These are phyloP conservation scores for Neonectria punicea DNA, from an alignment of 2,329 filamentous ascomycete species.

Conservation along the genomic window DNA sequence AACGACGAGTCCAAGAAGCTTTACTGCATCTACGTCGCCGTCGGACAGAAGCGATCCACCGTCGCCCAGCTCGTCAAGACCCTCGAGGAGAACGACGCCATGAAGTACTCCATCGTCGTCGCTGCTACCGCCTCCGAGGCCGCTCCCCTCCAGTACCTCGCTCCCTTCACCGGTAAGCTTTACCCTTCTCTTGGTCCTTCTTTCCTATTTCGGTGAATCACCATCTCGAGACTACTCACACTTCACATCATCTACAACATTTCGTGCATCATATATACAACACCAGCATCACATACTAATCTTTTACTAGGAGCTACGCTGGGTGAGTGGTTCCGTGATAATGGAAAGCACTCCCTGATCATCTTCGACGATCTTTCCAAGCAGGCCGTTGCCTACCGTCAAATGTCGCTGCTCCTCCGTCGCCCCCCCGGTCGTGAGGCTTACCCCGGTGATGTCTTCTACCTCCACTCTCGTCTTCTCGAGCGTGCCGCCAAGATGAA, in stretches of 20 bases:
- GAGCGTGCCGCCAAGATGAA: slow-evolving; percentile 99
- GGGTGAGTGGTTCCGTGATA: slow-evolving; percentile 82
- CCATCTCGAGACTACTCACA: neutral
- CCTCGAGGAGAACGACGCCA: slow-evolving; percentile 98
- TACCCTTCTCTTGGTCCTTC: slow-evolving; percentile 19
- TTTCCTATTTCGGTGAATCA: neutral
- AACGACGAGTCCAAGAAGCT: slow-evolving; percentile 97
- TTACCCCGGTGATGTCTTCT: slow-evolving; percentile 99
- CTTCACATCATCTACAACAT: neutral
- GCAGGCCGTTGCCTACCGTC: slow-evolving; percentile 97
- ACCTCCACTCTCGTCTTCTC: slow-evolving; percentile 98
- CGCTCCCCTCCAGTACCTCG: slow-evolving; percentile 92
- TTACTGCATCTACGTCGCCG: slow-evolving; percentile 99
- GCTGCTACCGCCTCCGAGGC: slow-evolving; percentile 98
- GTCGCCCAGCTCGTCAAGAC: slow-evolving; percentile 99
- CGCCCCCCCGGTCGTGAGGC: slow-evolving; percentile 99
- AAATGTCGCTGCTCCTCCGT: slow-evolving; percentile 98
- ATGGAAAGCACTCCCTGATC: slow-evolving; percentile 87
- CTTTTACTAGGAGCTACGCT: slow-evolving; percentile 51
- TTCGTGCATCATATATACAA: no score
- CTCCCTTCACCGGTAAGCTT: slow-evolving; percentile 82
- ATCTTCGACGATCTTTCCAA: slow-evolving; percentile 97
- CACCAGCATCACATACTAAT: slow-evolving; percentile 1
- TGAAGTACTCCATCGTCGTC: slow-evolving; percentile 96
- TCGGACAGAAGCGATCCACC: slow-evolving; percentile 99